Conservation (phyloP, 2,329 filamentous ascomycete species). For the Paecilomyces formosus region DNA sequence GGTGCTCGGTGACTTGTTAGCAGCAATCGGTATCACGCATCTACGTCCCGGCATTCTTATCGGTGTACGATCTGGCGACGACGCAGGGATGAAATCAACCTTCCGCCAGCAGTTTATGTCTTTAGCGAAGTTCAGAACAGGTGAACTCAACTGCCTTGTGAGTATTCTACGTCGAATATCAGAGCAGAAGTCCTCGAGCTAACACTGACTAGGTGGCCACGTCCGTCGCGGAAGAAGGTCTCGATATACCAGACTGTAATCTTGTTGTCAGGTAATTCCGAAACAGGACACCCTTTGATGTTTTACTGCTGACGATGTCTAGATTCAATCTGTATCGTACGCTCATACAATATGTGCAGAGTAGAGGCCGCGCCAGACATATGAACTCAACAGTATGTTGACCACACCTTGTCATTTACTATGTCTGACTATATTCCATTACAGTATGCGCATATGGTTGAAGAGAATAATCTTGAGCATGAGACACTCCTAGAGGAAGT, state of each 20-base stretch:
- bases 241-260: slow-evolving; percentile 61
- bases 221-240: slow-evolving; percentile 58
- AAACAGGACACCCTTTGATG: neutral
- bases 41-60: slow-evolving; percentile 59
- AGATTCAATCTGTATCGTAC: slow-evolving; percentile 84
- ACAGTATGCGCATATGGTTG: slow-evolving; percentile 73
- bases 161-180: neutral
- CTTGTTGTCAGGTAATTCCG: slow-evolving; percentile 45
- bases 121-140: slow-evolving; percentile 57
- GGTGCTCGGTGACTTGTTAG: slow-evolving; percentile 62
- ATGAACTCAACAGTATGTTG: slow-evolving; percentile 52
- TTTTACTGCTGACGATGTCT: neutral
- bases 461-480: slow-evolving; percentile 59
- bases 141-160: slow-evolving; percentile 50
- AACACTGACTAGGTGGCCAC: slow-evolving; percentile 47
- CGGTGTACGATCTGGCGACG: slow-evolving; percentile 46
- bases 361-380: slow-evolving; percentile 76
- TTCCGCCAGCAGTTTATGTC: slow-evolving; percentile 67
- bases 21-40: slow-evolving; percentile 48
- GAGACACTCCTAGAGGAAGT: slow-evolving; percentile 52
- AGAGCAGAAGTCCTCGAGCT: slow-evolving; percentile 3
- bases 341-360: slow-evolving; percentile 92
- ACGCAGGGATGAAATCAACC: slow-evolving; percentile 56
- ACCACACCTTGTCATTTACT: neutral
- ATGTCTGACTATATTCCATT: slow-evolving; percentile 1